Evolutionary conservation across 2,329 filamentous ascomycete genomes (phyloP).

Genomic region (Elsinoe necatrix): DNA sequence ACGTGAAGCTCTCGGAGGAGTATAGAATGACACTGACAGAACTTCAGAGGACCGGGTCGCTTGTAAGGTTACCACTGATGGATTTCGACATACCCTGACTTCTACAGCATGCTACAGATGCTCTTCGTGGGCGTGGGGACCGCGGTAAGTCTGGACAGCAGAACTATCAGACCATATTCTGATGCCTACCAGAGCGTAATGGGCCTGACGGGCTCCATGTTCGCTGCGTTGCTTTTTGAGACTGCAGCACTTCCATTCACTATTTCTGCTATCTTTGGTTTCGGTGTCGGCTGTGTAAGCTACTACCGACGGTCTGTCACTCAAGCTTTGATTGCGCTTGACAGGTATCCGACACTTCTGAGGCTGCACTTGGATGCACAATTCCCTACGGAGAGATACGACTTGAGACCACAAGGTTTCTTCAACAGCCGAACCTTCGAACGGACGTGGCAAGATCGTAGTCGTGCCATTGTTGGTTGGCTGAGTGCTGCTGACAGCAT

Average conservation of each 20-base stretch:
- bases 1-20: not conserved
- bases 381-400: not conserved
- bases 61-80: not conserved
- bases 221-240: not conserved
- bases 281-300: not conserved
- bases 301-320: not conserved
- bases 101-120: not conserved
- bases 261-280: not conserved
- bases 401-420: not conserved
- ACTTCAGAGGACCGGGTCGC: not conserved
- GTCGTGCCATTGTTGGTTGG: not conserved
- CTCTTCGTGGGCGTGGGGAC: not conserved
- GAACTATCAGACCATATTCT: not conserved
- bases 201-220: not conserved
- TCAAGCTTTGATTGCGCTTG: not conserved
- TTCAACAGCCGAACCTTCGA: not conserved
- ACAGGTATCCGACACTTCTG: not conserved
- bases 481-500: conserved; percentile 1
- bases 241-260: conserved; percentile 2
- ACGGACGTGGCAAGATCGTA: not conserved
- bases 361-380: not conserved
- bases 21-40: not conserved
- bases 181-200: not conserved
- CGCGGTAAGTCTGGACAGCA: not conserved
- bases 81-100: not conserved